Base-by-base conservation (phyloP, 768 basidiomycete species). In the Naganishia kalamii region DNA sequence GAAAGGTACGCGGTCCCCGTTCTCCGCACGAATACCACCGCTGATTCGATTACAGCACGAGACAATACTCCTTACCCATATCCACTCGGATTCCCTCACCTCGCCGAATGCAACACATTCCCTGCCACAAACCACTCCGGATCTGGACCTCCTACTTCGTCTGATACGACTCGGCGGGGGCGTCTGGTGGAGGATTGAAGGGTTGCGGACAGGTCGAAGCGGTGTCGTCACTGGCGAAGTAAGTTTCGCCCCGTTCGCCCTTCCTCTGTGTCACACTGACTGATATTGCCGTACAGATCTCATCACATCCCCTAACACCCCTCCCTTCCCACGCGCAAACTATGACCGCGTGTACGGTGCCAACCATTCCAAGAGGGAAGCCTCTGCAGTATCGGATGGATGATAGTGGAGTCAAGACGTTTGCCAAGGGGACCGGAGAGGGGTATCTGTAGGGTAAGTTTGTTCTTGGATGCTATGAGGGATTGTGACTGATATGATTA, bases 161-260 rank as follows among this genome's bases (percentile, higher is more conserved):
- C 40, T 77, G 10, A 30, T 72, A 1, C 63, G 73, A 27, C n/a
- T 72, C 25, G 70, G 70, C 19, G 65, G 66, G 21, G 70, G 70
- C 0, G 54, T 60, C 17, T 77, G 74, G 74, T 74, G 72, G 72
- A 66, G 75, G n/a, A 51, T 77, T 7, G 52, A 64, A 13, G 67
- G 69, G 17, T 66, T 77, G 2, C 50, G 68, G 19, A 72, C 69
- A 23, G 76, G 76, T 17, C 60, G 76, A 46, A 74, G 72, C 65
- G 73, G 73, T 13, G 74, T 75, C 50, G 76, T 77, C 7, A 71
- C 70, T 43, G 76, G 76, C 5, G 74, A 77, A 65, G 74, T 77
- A 33, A 72, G 75, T 66, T 2, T 60, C 48, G n/a, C 27, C 62
- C 21, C 12, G 23, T 15, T 6, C 27, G 13, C 27, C 5, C n/a